Evolutionary conservation across 2,329 filamentous ascomycete species (phyloP).

Genomic region (Rosellinia necatrix): DNA sequence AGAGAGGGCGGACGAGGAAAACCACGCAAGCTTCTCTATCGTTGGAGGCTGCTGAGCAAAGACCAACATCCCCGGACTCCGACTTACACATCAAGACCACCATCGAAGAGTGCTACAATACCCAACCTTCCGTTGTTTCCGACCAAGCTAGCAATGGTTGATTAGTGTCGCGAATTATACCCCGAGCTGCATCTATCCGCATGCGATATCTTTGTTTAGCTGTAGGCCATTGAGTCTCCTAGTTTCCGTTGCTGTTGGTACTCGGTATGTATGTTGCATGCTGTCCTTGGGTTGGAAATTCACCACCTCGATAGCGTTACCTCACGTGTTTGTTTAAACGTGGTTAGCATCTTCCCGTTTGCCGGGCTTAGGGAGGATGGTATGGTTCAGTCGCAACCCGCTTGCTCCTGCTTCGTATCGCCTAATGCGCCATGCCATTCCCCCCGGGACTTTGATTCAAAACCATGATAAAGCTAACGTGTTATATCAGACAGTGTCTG

Average conservation of each 20-base stretch:
- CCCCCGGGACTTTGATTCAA: not conserved
- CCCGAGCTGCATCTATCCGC: conserved; percentile 27
- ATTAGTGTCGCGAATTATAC: conserved; percentile 9
- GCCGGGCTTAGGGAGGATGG: not conserved
- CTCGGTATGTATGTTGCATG: too few relatives aligned
- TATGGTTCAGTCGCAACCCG: not conserved
- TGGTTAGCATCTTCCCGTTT: not conserved
- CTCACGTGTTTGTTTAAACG: not conserved
- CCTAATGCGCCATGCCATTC: not conserved
- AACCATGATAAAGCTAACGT: conserved; percentile 49
- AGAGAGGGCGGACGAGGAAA: not conserved
- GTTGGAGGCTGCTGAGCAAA: not conserved
- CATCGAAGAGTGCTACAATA: conserved; percentile 9
- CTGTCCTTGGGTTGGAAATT: too few relatives aligned
- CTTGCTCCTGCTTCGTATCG: not conserved
- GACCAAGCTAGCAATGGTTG: conserved; percentile 11
- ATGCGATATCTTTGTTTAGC: conserved; percentile 34
- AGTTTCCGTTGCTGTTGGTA: not conserved
- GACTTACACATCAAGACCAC: conserved; percentile 23
- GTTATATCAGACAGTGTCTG: conserved; percentile 49
- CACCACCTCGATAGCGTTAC: not conserved
- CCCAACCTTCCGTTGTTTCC: not conserved
- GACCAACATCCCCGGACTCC: conserved; percentile 1
- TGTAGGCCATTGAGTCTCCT: conserved; percentile 16
- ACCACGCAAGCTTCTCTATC: too few relatives aligned